Base-by-base conservation (phyloP, 805 yeast genomes). In the Cyberlindnera samutprakarnensis region DNA sequence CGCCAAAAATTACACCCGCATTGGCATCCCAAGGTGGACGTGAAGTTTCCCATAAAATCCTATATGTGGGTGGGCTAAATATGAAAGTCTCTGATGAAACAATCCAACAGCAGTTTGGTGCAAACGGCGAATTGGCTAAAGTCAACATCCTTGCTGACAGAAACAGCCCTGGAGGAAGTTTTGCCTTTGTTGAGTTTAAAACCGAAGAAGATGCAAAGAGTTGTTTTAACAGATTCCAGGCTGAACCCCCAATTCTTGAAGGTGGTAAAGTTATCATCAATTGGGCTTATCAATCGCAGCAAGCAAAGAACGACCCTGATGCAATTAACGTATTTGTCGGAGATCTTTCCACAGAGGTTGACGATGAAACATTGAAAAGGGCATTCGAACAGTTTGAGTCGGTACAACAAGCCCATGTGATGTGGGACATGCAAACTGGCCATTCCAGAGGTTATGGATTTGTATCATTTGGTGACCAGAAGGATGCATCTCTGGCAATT, bases 351-450 rank as follows among this genome's bases (percentile, higher is more conserved):
- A 67, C 80, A 7, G 94, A 87, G 47, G 78, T 87, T 23, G 78
- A 82, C 51, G 95, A 87, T 57, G 94, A 81, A 43, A 52, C 72
- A 13, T 66, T 86, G 40, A 64, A 64, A 31, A 59, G 56, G 27
- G 65, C 80, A 10, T 86, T 86, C 51, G 44, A 62, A 5, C 61
- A 64, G 35, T 81, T 71, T 54, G 62, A 65, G 13, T 70, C 86
- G 1, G 62, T 82, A 47, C 61, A 73, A 28, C 92, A 83, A 54
- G 95, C 94, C 10, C 87, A 86, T 46, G 95, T 86, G 20, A 87
- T 86, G 95, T 86, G 96, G 95, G 95, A 87, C 54, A 84, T 85
- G 94, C 88, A 83, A 54, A 80, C 92, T 17, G 92, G 94, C 26
- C 68, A 95, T 52, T 84, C 94, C 3, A 68, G 95, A 59, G 94